phyloP scores from a whole-genome alignment of 768 basidiomycete species.

The Tephrocybe sp. region DNA sequence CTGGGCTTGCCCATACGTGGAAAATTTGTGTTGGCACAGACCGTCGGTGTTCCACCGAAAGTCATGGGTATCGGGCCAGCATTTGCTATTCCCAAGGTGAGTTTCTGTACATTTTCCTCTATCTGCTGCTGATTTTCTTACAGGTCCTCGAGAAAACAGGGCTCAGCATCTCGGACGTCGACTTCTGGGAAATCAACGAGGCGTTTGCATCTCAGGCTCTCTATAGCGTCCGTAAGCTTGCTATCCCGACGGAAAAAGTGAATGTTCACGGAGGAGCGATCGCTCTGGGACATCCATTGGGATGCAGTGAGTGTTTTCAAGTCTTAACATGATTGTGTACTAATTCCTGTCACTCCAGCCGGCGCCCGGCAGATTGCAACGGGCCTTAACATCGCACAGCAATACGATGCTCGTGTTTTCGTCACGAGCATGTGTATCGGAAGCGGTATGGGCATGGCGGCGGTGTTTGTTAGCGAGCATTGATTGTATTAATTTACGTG shows the following conservation, averaged over 20 bases:
- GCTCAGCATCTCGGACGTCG: slow-evolving; percentile 66
- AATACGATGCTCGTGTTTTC: slow-evolving; percentile 73
- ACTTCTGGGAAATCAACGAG: slow-evolving; percentile 92
- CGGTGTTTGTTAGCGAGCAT: slow-evolving; percentile 82
- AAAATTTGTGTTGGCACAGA: slow-evolving; percentile 72
- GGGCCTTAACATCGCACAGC: slow-evolving; percentile 76
- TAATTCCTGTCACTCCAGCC: slow-evolving; percentile 33
- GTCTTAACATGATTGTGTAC: background rate
- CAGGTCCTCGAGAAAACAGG: slow-evolving; percentile 60
- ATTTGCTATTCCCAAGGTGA: slow-evolving; percentile 71
- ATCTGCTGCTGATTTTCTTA: background rate
- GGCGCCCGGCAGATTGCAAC: slow-evolving; percentile 89
- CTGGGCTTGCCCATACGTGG: slow-evolving; percentile 85
- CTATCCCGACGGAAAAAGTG: slow-evolving; percentile 74
- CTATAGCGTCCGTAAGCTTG: slow-evolving; percentile 66
- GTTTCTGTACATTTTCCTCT: background rate
- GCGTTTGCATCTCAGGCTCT: slow-evolving; percentile 86
- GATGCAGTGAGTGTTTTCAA: slow-evolving; percentile 57
- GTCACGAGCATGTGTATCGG: slow-evolving; percentile 93
- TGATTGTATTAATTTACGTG: slow-evolving; percentile 21
- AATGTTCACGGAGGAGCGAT: slow-evolving; percentile 89
- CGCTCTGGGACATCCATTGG: slow-evolving; percentile 86
- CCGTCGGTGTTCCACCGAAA: slow-evolving; percentile 79
- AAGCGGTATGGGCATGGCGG: slow-evolving; percentile 89
- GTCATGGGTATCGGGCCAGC: slow-evolving; percentile 94